Evolutionary conservation across 2,329 filamentous ascomycete genomes (phyloP), one percentile per base, ranked within the genome.

Genomic region (Exophiala spinifera): DNA sequence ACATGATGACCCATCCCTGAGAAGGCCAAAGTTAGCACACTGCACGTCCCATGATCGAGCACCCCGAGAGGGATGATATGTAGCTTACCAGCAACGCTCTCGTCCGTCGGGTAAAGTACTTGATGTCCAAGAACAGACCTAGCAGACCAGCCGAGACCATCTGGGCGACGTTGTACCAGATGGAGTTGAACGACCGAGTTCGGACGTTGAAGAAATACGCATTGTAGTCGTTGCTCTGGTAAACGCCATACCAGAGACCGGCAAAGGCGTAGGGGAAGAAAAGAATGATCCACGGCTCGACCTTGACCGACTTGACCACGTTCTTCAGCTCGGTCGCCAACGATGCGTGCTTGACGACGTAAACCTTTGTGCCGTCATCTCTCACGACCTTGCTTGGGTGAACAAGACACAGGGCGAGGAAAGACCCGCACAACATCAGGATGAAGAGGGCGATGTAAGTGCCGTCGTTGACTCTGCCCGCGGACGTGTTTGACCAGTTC

Each of bases 361-460:
- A 56, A 2, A 69, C 67, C 8, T 65, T 77, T 61, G 83, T 83
- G 55, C 87, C 87, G 67, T 91, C 87, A 33, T 79, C 75, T 53
- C 88, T 86, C 56, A 88, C 73, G 49, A 91, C 78, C 46, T 80
- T 79, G 58, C 79, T 76, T 15, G 85, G 86, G 62, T 88, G 80
- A 67, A 81, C 81, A 7, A 91, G 79, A 34, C 77, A 74, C 55
- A 86, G 78, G 7, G 85, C 79, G 1, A 90, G 72, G 7, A 79
- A 60, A 49, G 85, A 85, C 51, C 87, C 86, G 43, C 79, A 60
- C 51, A 85, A 71, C 72, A 87, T 89, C 61, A 90, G 80, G 8
- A 89, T 76, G 44, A 90, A 80, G 70, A 90, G 88, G 21, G 82
- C 87, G 48, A 87, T 79, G 63, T 90, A 90, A 21, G 87, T 89